Conservation (phyloP, 345 rosid species). For the Euphorbia peplus region DNA sequence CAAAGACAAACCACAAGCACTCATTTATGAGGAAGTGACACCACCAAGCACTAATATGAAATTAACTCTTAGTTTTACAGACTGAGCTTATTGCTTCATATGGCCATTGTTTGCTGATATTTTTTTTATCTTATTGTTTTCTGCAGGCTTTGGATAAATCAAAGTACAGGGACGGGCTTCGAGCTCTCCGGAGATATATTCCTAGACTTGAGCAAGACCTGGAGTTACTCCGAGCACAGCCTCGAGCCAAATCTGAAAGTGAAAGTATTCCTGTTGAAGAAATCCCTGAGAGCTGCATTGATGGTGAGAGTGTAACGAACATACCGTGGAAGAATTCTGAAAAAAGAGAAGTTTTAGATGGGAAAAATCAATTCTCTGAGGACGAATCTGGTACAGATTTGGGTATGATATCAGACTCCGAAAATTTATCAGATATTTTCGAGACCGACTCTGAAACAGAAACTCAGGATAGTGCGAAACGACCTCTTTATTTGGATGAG, state of each 20-base stretch:
- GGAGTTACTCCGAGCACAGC: slow-evolving; percentile 59
- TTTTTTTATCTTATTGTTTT: not conserved
- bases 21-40: no score
- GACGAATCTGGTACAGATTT: slow-evolving; percentile 42
- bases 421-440: slow-evolving; percentile 78
- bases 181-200: slow-evolving; percentile 68
- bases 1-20: no score
- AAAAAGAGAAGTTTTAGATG: slow-evolving; percentile 45
- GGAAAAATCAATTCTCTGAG: slow-evolving; percentile 39
- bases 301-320: slow-evolving; percentile 20
- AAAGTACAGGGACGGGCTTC: slow-evolving; percentile 73
- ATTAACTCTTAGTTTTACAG: not conserved
- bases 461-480: slow-evolving; percentile 37
- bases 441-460: slow-evolving; percentile 76
- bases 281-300: slow-evolving; percentile 16
- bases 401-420: slow-evolving; percentile 54
- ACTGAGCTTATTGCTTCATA: not conserved
- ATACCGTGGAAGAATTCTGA: slow-evolving; percentile 30
- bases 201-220: slow-evolving; percentile 91
- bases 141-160: slow-evolving; percentile 81
- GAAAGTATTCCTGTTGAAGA: slow-evolving; percentile 22
- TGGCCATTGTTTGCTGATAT: not conserved
- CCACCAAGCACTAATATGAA: no score
- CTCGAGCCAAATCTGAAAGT: slow-evolving; percentile 31
- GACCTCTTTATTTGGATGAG: slow-evolving; percentile 58